Percentiles rank a stretch among this genome's conserved stretches.
Conservation (phyloP, 75 land plant genomes). For the Pseudotsuga menziesii region DNA sequence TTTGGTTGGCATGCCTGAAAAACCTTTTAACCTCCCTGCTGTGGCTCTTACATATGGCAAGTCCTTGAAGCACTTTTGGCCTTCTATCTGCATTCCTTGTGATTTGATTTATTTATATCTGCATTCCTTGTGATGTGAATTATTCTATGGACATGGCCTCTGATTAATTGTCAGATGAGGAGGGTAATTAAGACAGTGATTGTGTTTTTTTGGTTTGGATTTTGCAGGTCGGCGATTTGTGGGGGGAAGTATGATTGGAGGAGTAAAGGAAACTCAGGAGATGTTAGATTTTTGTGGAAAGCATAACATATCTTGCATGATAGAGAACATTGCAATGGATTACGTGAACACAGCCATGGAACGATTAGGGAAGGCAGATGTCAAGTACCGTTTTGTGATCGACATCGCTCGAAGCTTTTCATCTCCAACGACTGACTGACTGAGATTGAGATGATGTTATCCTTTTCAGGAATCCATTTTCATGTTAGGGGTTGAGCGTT, state of each 20-base stretch:
- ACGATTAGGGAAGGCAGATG: constrained; percentile 25
- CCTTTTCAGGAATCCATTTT: too few species aligned
- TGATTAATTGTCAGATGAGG: too few species aligned
- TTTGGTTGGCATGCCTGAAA: constrained; percentile 17
- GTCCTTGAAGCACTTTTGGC: background rate
- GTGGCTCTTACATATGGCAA: background rate
- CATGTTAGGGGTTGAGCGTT: too few species aligned
- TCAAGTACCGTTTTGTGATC: constrained; percentile 39
- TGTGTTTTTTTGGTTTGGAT: too few species aligned
- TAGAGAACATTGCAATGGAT: constrained; percentile 27
- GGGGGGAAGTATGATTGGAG: constrained; percentile 46
- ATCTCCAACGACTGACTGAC: too few species aligned
- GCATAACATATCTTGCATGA: constrained; percentile 31
- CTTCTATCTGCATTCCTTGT: too few species aligned
- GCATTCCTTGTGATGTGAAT: too few species aligned
- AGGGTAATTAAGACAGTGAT: too few species aligned
- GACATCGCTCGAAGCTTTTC: constrained; percentile 18
- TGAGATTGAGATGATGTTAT: too few species aligned
- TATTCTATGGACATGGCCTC: too few species aligned
- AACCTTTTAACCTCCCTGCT: constrained; percentile 17
- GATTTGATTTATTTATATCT: too few species aligned
- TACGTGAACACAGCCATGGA: constrained; percentile 38
- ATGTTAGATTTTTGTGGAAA: constrained; percentile 56
- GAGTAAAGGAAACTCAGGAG: constrained; percentile 52
- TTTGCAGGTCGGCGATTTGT: constrained; percentile 30